Base-by-base conservation (phyloP, 257 asterid species). In the Dorcoceras hygrometricum region DNA sequence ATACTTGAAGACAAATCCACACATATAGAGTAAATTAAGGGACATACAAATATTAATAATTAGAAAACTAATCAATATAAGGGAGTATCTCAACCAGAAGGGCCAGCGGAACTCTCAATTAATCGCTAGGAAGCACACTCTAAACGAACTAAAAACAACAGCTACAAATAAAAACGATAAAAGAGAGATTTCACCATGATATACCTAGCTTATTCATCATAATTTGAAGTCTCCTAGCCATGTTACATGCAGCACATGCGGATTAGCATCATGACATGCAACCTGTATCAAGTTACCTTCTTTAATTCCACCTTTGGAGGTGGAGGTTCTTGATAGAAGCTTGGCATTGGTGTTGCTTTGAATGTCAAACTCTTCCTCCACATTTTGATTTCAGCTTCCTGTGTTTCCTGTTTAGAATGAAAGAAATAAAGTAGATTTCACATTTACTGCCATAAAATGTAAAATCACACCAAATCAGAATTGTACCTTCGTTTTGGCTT, bases 321-420 rank as follows among this genome's bases (percentile, higher is more conserved):
- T 22, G 91, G 72, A 78, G 99, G 99, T 76, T 90, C 99, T 79
- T 88, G 99, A 78, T 93, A 93, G 81, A 93, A 93, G 81, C 83
- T 93, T 22, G 99, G 99, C 99, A 93, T 88, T 1, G 99, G 99
- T 65, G 91, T 87, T 23, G 99, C 99, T 79, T 93, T 93, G 78
- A 93, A 93, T 78, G 73, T 88, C 87, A 93, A 79, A 64, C 79
- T 83, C 75, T 90, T 93, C 76, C 99, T 79, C 70, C 90, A 71
- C 91, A 76, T 86, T 82, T 73, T 93, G 58, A 93, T 78, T 80
- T 93, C 97, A 28, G 97, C 96, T 67, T 93, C 96, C 53, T 83
- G 99, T 14, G 91, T 48, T 83, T 93, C 97, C 98, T 92, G 69
- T 75, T 77, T 61, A 67, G 72, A 67, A 31, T 65, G 23, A 69